A percentile compares a stretch with the other conserved stretches of the same genome.
phyloP scores from a whole-genome alignment of 768 basidiomycete species.

The Lentinula detonsa region DNA sequence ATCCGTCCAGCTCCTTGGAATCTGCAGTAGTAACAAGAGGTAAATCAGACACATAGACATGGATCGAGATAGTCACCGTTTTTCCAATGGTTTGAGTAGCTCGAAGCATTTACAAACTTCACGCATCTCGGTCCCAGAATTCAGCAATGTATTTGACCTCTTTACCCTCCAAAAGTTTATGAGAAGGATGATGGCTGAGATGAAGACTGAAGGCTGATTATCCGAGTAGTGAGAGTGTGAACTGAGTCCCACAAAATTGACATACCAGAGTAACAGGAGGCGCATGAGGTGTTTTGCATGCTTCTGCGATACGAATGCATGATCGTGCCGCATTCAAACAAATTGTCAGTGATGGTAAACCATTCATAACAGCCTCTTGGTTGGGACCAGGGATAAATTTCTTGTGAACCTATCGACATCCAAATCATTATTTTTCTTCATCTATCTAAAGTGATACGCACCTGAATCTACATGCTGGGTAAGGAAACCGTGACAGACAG shows the following conservation, averaged over 20 bases:
- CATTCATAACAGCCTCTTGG: constrained; percentile 18
- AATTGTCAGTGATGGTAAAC: constrained; percentile 33
- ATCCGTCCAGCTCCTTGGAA: constrained; percentile 43
- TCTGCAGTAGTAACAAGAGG: constrained; percentile 16
- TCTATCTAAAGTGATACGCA: constrained; percentile 41
- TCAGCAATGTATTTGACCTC: constrained; percentile 30
- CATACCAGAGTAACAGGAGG: constrained; percentile 2
- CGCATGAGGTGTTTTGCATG: constrained; percentile 14
- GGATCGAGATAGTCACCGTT: background rate
- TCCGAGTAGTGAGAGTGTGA: background rate
- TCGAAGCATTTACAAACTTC: constrained; percentile 43
- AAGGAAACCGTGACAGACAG: constrained; percentile 50
- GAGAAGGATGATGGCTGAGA: constrained; percentile 38
- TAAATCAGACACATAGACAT: background rate
- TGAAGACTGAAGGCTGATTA: constrained; percentile 21
- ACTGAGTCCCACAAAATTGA: background rate
- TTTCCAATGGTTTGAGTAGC: background rate
- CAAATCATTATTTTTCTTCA: background rate
- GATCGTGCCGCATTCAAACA: constrained; percentile 33
- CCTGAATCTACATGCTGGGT: constrained; percentile 32
- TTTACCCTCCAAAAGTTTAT: constrained; percentile 43
- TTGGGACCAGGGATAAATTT: constrained; percentile 29
- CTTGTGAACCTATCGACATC: constrained; percentile 19
- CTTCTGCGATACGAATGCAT: constrained; percentile 16
- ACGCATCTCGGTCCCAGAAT: constrained; percentile 37